These are phyloP conservation scores for Polychaeton citri DNA, from an alignment of 2,329 filamentous ascomycete species.

Conservation along the genomic window DNA sequence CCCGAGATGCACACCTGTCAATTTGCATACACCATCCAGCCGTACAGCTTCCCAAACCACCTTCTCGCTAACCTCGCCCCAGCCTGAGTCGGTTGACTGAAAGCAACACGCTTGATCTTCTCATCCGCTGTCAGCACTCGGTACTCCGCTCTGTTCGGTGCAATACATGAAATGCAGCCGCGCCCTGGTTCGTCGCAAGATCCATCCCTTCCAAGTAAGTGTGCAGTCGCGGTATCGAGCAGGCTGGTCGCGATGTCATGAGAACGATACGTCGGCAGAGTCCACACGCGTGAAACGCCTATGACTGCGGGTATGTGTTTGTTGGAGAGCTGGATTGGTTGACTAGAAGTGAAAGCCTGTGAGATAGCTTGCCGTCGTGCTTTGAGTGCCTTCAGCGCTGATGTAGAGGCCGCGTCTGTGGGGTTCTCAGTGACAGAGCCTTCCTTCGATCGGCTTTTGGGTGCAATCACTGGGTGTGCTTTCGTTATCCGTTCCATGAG, in stretches of 20 bases:
- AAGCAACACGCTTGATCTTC: conserved; percentile 32
- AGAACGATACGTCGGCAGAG: conserved; percentile 41
- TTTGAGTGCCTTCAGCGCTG: conserved; percentile 10
- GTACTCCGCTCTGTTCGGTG: neutral
- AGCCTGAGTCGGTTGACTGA: conserved; percentile 53
- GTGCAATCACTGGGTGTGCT: conserved; percentile 36
- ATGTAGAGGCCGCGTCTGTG: conserved; percentile 9
- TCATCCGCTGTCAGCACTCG: conserved; percentile 10
- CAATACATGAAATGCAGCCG: neutral
- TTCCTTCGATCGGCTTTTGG: conserved; percentile 2
- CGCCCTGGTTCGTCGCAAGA: neutral
- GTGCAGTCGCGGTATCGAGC: conserved; percentile 29
- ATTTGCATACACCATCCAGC: conserved; percentile 51
- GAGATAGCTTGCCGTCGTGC: conserved; percentile 10
- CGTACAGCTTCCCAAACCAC: conserved; percentile 42
- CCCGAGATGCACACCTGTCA: conserved; percentile 27
- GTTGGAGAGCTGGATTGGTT: conserved; percentile 12
- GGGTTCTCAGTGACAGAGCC: conserved; percentile 1
- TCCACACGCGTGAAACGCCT: conserved; percentile 54
- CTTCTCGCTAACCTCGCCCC: conserved; percentile 44
- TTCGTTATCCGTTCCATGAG: conserved; percentile 48
- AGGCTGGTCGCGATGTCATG: conserved; percentile 45
- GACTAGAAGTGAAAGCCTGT: conserved; percentile 3
- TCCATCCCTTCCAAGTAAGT: conserved; percentile 1
- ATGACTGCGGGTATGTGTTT: conserved; percentile 32